Conservation (phyloP, 2,329 filamentous ascomycete genomes). For the Colletotrichum navitas region DNA sequence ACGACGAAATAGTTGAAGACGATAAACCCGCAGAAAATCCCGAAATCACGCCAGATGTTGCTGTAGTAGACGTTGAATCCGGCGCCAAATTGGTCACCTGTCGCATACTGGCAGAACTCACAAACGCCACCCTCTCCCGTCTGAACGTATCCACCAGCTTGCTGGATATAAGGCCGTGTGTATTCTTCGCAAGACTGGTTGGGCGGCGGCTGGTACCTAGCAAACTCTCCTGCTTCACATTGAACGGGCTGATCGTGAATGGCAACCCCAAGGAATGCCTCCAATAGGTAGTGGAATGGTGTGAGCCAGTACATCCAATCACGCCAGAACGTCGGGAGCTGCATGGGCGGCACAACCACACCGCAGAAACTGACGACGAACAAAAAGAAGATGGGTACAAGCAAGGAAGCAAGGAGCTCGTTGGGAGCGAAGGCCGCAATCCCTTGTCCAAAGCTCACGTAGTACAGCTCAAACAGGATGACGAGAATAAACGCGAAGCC, state of each 20-base stretch:
- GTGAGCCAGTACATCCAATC: slow-evolving; percentile 76
- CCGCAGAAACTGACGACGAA: slow-evolving; percentile 80
- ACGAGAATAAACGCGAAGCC: slow-evolving; percentile 74
- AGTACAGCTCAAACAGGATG: slow-evolving; percentile 75
- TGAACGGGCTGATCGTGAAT: slow-evolving; percentile 66
- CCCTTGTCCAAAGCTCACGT: slow-evolving; percentile 74
- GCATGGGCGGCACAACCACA: slow-evolving; percentile 72
- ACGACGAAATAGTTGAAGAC: slow-evolving; percentile 69
- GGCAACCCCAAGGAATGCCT: slow-evolving; percentile 69
- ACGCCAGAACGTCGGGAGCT: slow-evolving; percentile 73
- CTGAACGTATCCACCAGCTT: slow-evolving; percentile 71
- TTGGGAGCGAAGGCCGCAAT: slow-evolving; percentile 77
- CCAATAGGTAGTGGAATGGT: slow-evolving; percentile 76
- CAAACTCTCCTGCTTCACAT: slow-evolving; percentile 69
- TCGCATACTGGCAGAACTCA: slow-evolving; percentile 73
- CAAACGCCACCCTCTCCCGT: slow-evolving; percentile 69
- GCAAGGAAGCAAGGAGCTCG: slow-evolving; percentile 72
- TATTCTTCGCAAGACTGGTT: slow-evolving; percentile 73
- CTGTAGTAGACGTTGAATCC: slow-evolving; percentile 71
- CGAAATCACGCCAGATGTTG: slow-evolving; percentile 75
- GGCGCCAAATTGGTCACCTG: slow-evolving; percentile 70
- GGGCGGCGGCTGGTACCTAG: slow-evolving; percentile 69
- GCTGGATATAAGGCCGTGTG: slow-evolving; percentile 62
- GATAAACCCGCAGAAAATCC: slow-evolving; percentile 74
- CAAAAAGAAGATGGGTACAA: slow-evolving; percentile 78